Evolutionary conservation across 148 eudicot genomes (phyloP), one percentile per base, ranked within the genome.

Genomic region (Beta vulgaris): DNA sequence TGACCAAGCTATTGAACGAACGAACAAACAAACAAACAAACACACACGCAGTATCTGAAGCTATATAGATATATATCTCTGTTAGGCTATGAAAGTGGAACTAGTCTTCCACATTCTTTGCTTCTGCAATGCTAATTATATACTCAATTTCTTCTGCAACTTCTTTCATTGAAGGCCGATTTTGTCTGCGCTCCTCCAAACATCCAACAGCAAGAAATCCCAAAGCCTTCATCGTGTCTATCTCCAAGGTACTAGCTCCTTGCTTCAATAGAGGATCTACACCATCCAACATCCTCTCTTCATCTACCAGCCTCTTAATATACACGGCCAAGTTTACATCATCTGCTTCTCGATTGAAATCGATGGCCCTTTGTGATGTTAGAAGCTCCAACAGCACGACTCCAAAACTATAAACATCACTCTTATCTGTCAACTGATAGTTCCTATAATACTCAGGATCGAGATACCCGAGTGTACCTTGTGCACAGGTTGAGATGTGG

Each of bases 391-490:
- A 68, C 77, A 94, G 61, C 34, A 94, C 98, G 5, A 91, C 91
- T 3, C 98, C 97, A 13, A 91, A 91, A 72, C 98, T 91, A 35
- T 91, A 89, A 4, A 89, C 97, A 34, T 91, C 97, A 40, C 98
- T 93, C 79, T 89, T 93, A 54, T 93, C 98, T 2, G 93, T 91
- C 73, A 93, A 59, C 28, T 91, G 96, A 35, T 88, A 93, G 82
- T 91, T 93, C 68, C 95, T 75, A 35, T 91, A 91, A 79, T 93
- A 93, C 73, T 93, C 97, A 0, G 95, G 98, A 35, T 93, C 98
- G 0, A 93, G 85, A 68, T 91, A 93, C 3, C 98, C 98, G 0
- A 93, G 82, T 0, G 97, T 93, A 31, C 98, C 97, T 48, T 93
- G 98, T 39, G 97, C 97, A 63, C 98, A 91, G 0, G 95, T 91